These are phyloP conservation scores for Cystobasidium onofrii DNA, from an alignment of 768 basidiomycete species.

Conservation along the genomic window DNA sequence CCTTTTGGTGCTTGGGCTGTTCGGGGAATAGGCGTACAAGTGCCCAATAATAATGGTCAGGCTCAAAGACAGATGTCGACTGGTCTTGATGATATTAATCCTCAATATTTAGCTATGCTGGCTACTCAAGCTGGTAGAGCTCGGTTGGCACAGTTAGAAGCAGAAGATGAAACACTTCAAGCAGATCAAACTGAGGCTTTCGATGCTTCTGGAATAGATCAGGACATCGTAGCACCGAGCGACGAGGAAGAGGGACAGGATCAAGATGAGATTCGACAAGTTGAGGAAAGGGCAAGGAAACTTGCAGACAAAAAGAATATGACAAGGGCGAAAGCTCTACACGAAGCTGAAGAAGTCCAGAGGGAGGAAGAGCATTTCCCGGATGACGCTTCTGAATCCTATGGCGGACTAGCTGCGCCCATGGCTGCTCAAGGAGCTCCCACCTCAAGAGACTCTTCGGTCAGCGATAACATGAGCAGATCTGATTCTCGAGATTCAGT, in stretches of 20 bases:
- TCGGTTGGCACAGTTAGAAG: not conserved
- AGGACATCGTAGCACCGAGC: constrained; percentile 2
- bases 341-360: not conserved
- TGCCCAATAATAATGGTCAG: not conserved
- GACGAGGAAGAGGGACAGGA: constrained; percentile 15
- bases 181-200: constrained; percentile 46
- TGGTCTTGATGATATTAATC: constrained; percentile 30
- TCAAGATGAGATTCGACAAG: constrained; percentile 8
- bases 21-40: constrained; percentile 34
- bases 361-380: constrained; percentile 3
- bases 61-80: constrained; percentile 24
- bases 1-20: constrained; percentile 41
- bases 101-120: constrained; percentile 21
- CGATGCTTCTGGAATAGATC: constrained; percentile 34
- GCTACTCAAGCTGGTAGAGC: not conserved
- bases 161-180: constrained; percentile 47
- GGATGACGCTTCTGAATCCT: not conserved
- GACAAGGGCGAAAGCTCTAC: not conserved
- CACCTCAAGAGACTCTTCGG: not conserved
- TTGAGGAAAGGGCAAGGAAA: constrained; percentile 2
- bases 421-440: not conserved
- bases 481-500: not conserved
- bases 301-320: not conserved
- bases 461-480: not conserved
- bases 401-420: not conserved